A percentile compares a stretch with the other conserved stretches of the same genome.
Evolutionary conservation across 768 basidiomycete species (phyloP).

Genomic region (Lactifluus volemus): DNA sequence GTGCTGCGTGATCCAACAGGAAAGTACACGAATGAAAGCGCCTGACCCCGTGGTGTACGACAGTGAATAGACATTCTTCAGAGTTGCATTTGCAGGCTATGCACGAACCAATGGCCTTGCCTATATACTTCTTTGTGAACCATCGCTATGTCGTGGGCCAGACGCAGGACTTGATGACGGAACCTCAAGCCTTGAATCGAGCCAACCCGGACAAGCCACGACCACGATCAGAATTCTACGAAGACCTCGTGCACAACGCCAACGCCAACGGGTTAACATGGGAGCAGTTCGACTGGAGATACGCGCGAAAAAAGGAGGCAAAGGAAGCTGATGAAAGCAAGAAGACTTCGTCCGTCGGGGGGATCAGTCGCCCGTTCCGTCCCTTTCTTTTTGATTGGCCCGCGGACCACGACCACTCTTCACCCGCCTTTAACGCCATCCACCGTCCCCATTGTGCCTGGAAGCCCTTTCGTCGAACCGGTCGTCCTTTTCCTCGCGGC

Average conservation of each 20-base stretch:
- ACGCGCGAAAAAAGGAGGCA: slow-evolving; percentile 17
- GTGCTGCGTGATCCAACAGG: slow-evolving; percentile 1
- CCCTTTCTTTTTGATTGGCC: slow-evolving; percentile 17
- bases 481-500: slow-evolving; percentile 80
- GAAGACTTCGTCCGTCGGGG: slow-evolving; percentile 18
- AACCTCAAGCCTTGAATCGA: slow-evolving; percentile 15
- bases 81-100: slow-evolving; percentile 3
- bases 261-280: slow-evolving; percentile 21
- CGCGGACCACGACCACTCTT: slow-evolving; percentile 16
- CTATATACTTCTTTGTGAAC: background rate
- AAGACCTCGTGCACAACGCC: slow-evolving; percentile 20
- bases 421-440: slow-evolving; percentile 55
- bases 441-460: slow-evolving; percentile 72
- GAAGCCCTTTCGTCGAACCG: slow-evolving; percentile 65
- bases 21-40: slow-evolving; percentile 4
- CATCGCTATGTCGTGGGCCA: slow-evolving; percentile 4
- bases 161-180: slow-evolving; percentile 9
- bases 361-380: slow-evolving; percentile 19
- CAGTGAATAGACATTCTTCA: background rate
- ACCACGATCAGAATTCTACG: slow-evolving; percentile 20
- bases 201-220: slow-evolving; percentile 18
- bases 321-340: slow-evolving; percentile 21
- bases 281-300: slow-evolving; percentile 19
- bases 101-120: slow-evolving; percentile 3
- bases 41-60: background rate